Conservation (phyloP, 2,329 filamentous ascomycete genomes). For the Aspergillus piperis region DNA sequence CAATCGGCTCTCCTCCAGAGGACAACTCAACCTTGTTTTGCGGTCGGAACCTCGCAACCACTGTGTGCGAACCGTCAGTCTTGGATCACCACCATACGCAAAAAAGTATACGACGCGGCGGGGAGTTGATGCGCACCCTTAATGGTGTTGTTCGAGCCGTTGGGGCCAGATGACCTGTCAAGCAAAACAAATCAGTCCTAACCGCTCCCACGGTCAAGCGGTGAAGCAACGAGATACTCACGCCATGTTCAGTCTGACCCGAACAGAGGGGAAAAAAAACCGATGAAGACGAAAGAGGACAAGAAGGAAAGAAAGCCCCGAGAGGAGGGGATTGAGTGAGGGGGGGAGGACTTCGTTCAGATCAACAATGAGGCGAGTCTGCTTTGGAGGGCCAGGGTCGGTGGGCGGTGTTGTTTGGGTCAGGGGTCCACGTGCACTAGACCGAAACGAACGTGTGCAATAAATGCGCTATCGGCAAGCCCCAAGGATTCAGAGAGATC, state of each 20-base stretch:
- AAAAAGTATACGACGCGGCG: neutral
- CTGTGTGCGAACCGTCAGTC: conserved; percentile 57
- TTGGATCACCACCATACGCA: neutral
- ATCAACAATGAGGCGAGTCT: conserved; percentile 15
- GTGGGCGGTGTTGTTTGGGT: conserved; percentile 25
- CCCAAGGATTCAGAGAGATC: neutral
- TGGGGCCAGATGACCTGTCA: conserved; percentile 33
- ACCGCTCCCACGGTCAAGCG: conserved; percentile 8
- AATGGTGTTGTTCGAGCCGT: conserved; percentile 53
- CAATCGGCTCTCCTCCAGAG: conserved; percentile 88
- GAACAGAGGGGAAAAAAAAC: neutral
- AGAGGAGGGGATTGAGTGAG: conserved; percentile 23
- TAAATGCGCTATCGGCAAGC: neutral
- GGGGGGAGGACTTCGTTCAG: conserved; percentile 14
- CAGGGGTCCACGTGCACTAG: conserved; percentile 32
- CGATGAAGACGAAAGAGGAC: conserved; percentile 11
- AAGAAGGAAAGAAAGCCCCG: conserved; percentile 24
- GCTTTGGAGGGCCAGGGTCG: conserved; percentile 8
- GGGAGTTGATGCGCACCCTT: conserved; percentile 48
- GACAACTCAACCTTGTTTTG: conserved; percentile 93
- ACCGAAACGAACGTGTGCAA: neutral
- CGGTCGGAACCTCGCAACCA: conserved; percentile 95
- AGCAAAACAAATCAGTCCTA: conserved; percentile 21
- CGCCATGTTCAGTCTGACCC: conserved; percentile 47
- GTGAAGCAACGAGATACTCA: conserved; percentile 35